A percentile compares a stretch with the other conserved stretches of the same genome.
Evolutionary conservation across 2,329 filamentous ascomycete genomes (phyloP).

Genomic region (Amphichorda felina): DNA sequence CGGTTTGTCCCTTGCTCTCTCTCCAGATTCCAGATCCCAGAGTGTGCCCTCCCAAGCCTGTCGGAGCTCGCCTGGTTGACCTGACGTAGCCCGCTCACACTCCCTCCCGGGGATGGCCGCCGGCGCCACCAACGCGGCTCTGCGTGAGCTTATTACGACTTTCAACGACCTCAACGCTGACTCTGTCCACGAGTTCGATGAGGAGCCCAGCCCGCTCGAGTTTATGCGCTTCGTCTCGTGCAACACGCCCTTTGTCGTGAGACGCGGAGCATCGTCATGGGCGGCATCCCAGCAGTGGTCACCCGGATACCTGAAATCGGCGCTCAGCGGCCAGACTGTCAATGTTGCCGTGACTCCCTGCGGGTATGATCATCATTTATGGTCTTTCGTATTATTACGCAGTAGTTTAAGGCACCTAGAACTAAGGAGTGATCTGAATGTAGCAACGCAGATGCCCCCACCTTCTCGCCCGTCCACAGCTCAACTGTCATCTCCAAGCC

Average conservation of each 20-base stretch:
- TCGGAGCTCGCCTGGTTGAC: background rate
- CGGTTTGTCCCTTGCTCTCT: too few species aligned
- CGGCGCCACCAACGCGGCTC: slow-evolving; percentile 4
- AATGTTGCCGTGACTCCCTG: slow-evolving; percentile 69
- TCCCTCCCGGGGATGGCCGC: slow-evolving; percentile 2
- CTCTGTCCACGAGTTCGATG: slow-evolving; percentile 45
- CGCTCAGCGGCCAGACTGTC: slow-evolving; percentile 44
- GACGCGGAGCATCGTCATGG: slow-evolving; percentile 51
- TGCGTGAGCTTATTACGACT: slow-evolving; percentile 44
- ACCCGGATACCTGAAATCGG: slow-evolving; percentile 40
- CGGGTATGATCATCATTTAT: slow-evolving; percentile 34
- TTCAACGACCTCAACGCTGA: slow-evolving; percentile 62
- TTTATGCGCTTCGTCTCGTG: slow-evolving; percentile 67
- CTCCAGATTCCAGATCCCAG: too few species aligned
- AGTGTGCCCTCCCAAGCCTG: background rate
- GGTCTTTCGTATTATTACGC: background rate
- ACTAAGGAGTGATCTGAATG: too few species aligned
- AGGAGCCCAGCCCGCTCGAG: slow-evolving; percentile 61
- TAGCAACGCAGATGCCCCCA: slow-evolving; percentile 26
- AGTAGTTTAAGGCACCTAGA: too few species aligned
- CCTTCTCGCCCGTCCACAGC: slow-evolving; percentile 10
- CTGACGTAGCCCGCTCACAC: too few species aligned
- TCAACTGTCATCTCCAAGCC: slow-evolving; percentile 56
- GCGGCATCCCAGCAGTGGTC: slow-evolving; percentile 52
- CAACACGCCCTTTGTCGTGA: slow-evolving; percentile 65